Evolutionary conservation across 2,329 filamentous ascomycete genomes (phyloP), one percentile per base, ranked within the genome.

Genomic region (Aspergillus sp.): DNA sequence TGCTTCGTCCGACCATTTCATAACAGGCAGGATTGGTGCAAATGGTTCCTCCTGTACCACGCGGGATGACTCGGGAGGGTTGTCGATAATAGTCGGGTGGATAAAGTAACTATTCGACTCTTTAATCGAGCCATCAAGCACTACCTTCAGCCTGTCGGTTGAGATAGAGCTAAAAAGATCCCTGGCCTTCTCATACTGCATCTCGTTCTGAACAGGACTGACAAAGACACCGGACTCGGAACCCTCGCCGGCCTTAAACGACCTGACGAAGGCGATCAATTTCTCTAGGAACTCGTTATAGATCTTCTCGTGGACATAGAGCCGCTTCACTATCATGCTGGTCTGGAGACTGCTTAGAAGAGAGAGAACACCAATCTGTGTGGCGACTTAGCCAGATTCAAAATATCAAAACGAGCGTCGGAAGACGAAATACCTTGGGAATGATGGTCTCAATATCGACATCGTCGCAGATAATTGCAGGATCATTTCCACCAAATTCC

Each of bases 121-220:
- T 11, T 43, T 43, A 4, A 62, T 52, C 19, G 59, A 51, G 16
- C 69, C 70, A 8, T 67, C 70, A 8, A 63, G 42, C 3, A 69
- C 67, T 40, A 74, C 64, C 10, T 67, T 65, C 42, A 68, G 66
- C 37, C 69, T 67, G 29, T 70, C 65, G 41, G 62, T 61, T 50
- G 69, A 67, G 40, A 66, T 71, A 35, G 78, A 72, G 6, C 66
- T 63, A 30, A 78, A 64, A 42, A 76, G 67, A 13, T 55, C 52
- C 47, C 69, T 68, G n/a, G 75, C 69, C 11, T 65, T 66, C 32
- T 78, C 69, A 48, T 69, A 80, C 52, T 82, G 78, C 66, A 74
- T 69, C 40, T 66, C 55, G 55, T 81, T 81, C 40, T 76, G 74
- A 2, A 80, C 54, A 0, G 78, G 78, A 1, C 73, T 70, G 34